Evolutionary conservation across 768 basidiomycete species (phyloP), one percentile per base, ranked within the genome.

Genomic region (Leucocoprinus sp.): DNA sequence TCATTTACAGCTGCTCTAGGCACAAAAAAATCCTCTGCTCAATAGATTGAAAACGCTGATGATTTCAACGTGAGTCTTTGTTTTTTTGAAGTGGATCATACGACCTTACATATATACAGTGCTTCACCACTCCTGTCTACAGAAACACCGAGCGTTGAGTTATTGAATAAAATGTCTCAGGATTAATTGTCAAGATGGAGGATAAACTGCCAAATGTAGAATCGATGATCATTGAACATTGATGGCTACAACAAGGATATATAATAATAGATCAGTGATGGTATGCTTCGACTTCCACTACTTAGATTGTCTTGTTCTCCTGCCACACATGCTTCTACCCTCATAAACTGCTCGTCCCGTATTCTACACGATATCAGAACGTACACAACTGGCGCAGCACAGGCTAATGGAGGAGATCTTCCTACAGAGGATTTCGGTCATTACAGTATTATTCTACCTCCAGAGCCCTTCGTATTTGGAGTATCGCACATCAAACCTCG

Each of bases 391-490:
- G n/a, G 6, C 14, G 37, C 37, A 19, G 24, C 19, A 22, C 4
- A n/a, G 2, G 22, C 14, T 1, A 6, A n/a, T n/a, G 37, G 14
- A 41, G 39, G 15, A 5, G 39, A 41, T 28, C 27, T 15, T 2
- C 39, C 23, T 9, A 26, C 24, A 19, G 58, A 65, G 8, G 60
- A 68, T 50, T 76, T 75, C 47, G 80, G 80, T 12, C 53, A 55
- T 17, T 85, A 83, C 64, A 66, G 64, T 38, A 61, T 85, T 24
- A 78, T 87, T 42, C 65, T 85, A 9, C 84, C 82, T 0, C 57
- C 69, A 17, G 82, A 85, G 52, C 82, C 82, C 0, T 78, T 72
- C 47, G 64, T 80, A 14, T 76, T 74, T 59, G 82, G 83, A 8
- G 75, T 79, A 8, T 65, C 72, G 14, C 82, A 85, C 50, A 80